phyloP scores from a whole-genome alignment of 75 land plant species.

The Cunninghamia lanceolata region DNA sequence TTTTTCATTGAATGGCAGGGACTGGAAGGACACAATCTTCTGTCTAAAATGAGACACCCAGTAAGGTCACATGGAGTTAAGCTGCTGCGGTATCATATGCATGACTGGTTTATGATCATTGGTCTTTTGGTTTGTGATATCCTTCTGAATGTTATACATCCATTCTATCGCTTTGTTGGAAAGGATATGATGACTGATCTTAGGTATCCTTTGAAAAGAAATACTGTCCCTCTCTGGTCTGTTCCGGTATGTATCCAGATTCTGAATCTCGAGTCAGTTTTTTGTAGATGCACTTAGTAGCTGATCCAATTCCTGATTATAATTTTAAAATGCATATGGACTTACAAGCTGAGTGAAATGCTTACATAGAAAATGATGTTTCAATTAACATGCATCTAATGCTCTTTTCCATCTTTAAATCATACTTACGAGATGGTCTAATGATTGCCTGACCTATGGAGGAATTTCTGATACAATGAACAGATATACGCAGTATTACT shows the following conservation, averaged over 20 bases:
- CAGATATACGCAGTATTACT: conserved; percentile 70
- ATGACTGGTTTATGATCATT: conserved; percentile 72
- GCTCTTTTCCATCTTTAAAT: background rate
- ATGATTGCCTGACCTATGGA: background rate
- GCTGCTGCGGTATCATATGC: conserved; percentile 43
- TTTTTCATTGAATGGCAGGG: too few relatives aligned
- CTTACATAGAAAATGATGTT: background rate
- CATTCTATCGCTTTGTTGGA: conserved; percentile 76
- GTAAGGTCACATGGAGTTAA: conserved; percentile 34
- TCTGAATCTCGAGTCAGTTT: background rate
- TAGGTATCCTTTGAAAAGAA: conserved; percentile 55
- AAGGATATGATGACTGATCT: conserved; percentile 54
- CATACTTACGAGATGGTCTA: background rate
- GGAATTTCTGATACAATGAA: background rate
- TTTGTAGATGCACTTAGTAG: background rate
- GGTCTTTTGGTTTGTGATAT: conserved; percentile 33
- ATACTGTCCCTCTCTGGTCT: conserved; percentile 63
- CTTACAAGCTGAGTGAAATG: background rate
- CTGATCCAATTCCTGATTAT: background rate
- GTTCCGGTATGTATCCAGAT: conserved; percentile 55
- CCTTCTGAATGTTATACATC: conserved; percentile 42
- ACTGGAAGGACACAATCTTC: too few relatives aligned
- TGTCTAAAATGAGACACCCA: too few relatives aligned
- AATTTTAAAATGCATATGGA: background rate
- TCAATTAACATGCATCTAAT: background rate